Base-by-base conservation (phyloP, 139 green algal genomes). In the Diplosphaera chodatii region DNA sequence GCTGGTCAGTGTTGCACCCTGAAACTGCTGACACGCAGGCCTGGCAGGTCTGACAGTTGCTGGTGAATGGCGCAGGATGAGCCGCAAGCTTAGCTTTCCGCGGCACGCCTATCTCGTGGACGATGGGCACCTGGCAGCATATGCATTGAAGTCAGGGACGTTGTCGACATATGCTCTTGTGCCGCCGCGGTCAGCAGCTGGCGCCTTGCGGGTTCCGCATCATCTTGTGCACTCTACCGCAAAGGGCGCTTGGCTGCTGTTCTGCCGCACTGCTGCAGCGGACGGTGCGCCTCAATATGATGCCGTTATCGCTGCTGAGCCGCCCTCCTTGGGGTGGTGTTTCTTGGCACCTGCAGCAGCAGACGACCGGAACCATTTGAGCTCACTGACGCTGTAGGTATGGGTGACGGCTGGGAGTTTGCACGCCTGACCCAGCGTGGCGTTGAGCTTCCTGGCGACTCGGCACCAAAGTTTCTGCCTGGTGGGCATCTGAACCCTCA, bases 181-280 rank as follows among this genome's bases (percentile, higher is more conserved):
- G 16, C 48, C 48, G 48, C 48, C 48, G 48, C 48, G 48, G 13
- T 59, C 48, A 18, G 16, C 16, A 25, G 25, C 48, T 21, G 48
- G 48, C 8, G 48, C 48, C 16, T 18, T 59, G 48, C 48, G 48
- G 8, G 18, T 25, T 10, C 48, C 48, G 48, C 48, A 59, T 25
- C 29, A 59, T 4, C 13, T 79, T 32, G 41, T 72, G n/a, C 64
- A 74, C 68, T 69, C 40, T 41, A 21, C 31, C 8, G 56, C 63
- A 32, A 30, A 41, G 28, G 32, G 31, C 25, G 74, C 74, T 5
- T 79, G 70, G 29, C 68, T 79, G 22, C 22, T 79, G n/a, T 79
- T 79, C 68, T 75, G 68, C 64, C 31, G 34, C 48, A 59, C 48
- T 25, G 48, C 48, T 25, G 48, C 48, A 10, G 16, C 48, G 3